phyloP scores from a whole-genome alignment of 306 rosid genomes.

The Prunus salicina region DNA sequence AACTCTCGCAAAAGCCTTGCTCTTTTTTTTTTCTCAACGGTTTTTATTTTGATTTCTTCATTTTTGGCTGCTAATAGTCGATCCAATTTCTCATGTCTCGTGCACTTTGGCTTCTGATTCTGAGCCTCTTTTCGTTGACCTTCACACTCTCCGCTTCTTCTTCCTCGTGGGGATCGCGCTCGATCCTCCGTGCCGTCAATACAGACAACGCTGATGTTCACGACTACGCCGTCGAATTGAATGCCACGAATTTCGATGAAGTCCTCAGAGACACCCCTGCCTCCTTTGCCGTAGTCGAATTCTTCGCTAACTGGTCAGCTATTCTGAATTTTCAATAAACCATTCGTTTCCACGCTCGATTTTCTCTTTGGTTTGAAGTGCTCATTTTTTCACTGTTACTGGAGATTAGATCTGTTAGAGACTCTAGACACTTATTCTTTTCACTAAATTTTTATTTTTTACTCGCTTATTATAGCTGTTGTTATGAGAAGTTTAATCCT shows the following conservation, averaged over 20 bases:
- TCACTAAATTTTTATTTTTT: neutral
- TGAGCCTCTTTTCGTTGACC: slow-evolving; percentile 33
- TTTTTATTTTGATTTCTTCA: neutral
- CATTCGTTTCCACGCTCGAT: neutral
- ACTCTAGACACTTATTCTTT: neutral
- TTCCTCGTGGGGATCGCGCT: slow-evolving; percentile 46
- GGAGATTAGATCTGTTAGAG: neutral
- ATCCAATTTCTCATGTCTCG: slow-evolving; percentile 19
- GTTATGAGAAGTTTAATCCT: slow-evolving; percentile 24
- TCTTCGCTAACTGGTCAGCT: slow-evolving; percentile 87
- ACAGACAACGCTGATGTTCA: slow-evolving; percentile 35
- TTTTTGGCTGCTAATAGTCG: neutral
- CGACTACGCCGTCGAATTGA: slow-evolving; percentile 77
- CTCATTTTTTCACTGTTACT: neutral
- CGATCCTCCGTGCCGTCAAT: slow-evolving; percentile 55
- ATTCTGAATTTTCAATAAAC: neutral
- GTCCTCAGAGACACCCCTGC: slow-evolving; percentile 78
- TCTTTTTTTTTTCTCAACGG: neutral
- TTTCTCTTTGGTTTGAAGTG: neutral
- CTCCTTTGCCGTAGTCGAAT: slow-evolving; percentile 73
- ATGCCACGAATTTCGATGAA: slow-evolving; percentile 67
- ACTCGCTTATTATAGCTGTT: neutral
- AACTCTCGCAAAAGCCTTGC: neutral
- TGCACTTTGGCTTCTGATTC: neutral
- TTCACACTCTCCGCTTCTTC: slow-evolving; percentile 26